Base-by-base conservation (phyloP, 1,139 yeast species). In the Taphrina flavorubra region DNA sequence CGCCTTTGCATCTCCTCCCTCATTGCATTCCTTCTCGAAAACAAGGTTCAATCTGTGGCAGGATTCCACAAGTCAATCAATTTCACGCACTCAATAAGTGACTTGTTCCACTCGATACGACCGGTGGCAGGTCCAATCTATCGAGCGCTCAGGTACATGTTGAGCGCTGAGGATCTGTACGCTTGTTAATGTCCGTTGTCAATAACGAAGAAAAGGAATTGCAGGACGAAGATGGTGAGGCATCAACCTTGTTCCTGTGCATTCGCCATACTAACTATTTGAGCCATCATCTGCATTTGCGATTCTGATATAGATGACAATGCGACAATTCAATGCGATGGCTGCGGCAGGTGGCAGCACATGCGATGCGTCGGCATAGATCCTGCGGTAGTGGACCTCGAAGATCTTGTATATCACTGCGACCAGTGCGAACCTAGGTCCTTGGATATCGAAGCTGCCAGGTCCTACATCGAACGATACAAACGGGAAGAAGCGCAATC, bases 271-370 rank as follows among this genome's bases (percentile, higher is more conserved):
- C 62, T 58, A 40, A 58, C 53, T 7, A 6, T 25, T 7, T 42
- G n/a, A 58, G 62, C 62, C 25, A 57, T 63, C 25, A 44, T 63
- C 44, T 63, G 67, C 55, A 63, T 63, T 42, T 63, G 67, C 47
- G 56, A 57, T n/a, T 63, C 67, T 25, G 61, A 55, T 10, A 37
- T 63, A 6, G 67, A 63, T 46, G 67, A 63, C 39, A 63, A 63
- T 46, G 61, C 55, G 44, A 63, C 67, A 13, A 63, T 63, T n/a
- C 67, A 63, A 78, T 92, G 98, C 81, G 98, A 92, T 74, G 83
- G 84, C 71, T 92, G 98, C 79, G 86, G 90, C 31, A 97, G 88
- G 8, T 92, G 97, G 98, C 98, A 92, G 78, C 98, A 92, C 77
- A 97, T 97, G 2, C 91, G 83, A 78, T 92, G 98, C 80, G 97